These are phyloP conservation scores for Mytilinidion resinicola DNA, from an alignment of 495 filamentous ascomycete species.

Conservation along the genomic window DNA sequence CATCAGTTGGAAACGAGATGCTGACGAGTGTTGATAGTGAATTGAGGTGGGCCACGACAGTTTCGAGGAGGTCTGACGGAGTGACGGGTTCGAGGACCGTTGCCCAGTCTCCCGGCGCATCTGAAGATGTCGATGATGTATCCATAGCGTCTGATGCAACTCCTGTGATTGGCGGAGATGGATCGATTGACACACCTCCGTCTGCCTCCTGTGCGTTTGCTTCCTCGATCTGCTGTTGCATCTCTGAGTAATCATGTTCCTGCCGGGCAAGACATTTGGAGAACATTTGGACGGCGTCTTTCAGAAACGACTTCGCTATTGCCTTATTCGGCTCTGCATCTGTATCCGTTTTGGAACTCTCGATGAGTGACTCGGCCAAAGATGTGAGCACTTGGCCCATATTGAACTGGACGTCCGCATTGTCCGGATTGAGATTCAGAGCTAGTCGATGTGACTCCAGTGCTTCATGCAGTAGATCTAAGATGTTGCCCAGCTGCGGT, in stretches of 20 bases:
- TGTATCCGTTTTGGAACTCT: constrained; percentile 41
- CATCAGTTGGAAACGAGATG: constrained; percentile 8
- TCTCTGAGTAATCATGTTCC: constrained; percentile 50
- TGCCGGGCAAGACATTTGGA: constrained; percentile 55
- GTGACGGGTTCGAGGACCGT: constrained; percentile 57
- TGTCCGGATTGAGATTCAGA: constrained; percentile 51
- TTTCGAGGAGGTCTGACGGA: constrained; percentile 57
- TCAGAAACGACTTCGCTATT: constrained; percentile 41
- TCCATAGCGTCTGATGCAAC: constrained; percentile 23
- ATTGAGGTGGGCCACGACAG: constrained; percentile 54
- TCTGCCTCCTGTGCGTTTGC: constrained; percentile 33
- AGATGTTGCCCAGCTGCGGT: constrained; percentile 45
- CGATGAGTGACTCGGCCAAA: constrained; percentile 52
- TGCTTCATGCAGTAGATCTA: constrained; percentile 49
- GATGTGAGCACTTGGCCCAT: constrained; percentile 61
- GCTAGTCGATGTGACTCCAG: constrained; percentile 57
- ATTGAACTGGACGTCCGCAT: constrained; percentile 63
- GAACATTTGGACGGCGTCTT: constrained; percentile 59
- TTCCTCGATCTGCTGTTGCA: constrained; percentile 38
- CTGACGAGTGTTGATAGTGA: constrained; percentile 47
- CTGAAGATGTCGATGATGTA: constrained; percentile 31
- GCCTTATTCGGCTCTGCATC: constrained; percentile 21
- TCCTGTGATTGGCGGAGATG: constrained; percentile 9
- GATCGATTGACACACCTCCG: constrained; percentile 19
- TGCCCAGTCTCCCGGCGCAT: constrained; percentile 52